Evolutionary conservation across 2,329 filamentous ascomycete genomes (phyloP).

Genomic region (Colletotrichum karsti): DNA sequence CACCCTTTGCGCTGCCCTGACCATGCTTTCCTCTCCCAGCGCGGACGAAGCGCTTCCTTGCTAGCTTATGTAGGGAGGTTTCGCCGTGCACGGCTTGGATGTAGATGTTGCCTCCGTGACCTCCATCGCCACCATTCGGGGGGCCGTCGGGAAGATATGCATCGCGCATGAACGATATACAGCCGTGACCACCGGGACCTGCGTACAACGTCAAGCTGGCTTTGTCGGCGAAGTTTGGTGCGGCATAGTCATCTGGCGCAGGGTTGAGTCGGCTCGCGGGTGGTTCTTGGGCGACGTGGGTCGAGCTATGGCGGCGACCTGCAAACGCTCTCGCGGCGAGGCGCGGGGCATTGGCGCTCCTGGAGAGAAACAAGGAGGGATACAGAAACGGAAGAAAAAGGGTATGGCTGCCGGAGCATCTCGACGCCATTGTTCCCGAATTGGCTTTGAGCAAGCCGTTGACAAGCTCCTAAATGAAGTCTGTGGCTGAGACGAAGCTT

Average conservation of each 20-base stretch:
- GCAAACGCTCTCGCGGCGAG: constrained; percentile 34
- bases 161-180: constrained; percentile 92
- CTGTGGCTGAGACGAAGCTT: not conserved
- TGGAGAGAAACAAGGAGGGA: constrained; percentile 50
- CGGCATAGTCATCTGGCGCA: constrained; percentile 82
- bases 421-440: constrained; percentile 46
- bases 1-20: constrained; percentile 76
- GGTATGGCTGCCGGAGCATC: constrained; percentile 46
- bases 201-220: constrained; percentile 81
- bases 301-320: constrained; percentile 28
- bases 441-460: no score
- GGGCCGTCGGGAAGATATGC: constrained; percentile 90
- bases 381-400: constrained; percentile 60
- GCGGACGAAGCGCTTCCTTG: constrained; percentile 77
- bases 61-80: constrained; percentile 92
- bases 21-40: constrained; percentile 82
- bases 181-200: constrained; percentile 87
- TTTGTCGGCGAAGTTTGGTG: constrained; percentile 86
- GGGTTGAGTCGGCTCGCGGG: constrained; percentile 75
- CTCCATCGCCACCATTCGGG: constrained; percentile 93
- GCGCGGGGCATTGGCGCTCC: constrained; percentile 34
- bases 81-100: constrained; percentile 93
- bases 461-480: no score
- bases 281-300: constrained; percentile 26
- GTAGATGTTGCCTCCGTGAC: constrained; percentile 89